Conservation (phyloP, 139 green algal genomes). For the Desmodesmus armatus region DNA sequence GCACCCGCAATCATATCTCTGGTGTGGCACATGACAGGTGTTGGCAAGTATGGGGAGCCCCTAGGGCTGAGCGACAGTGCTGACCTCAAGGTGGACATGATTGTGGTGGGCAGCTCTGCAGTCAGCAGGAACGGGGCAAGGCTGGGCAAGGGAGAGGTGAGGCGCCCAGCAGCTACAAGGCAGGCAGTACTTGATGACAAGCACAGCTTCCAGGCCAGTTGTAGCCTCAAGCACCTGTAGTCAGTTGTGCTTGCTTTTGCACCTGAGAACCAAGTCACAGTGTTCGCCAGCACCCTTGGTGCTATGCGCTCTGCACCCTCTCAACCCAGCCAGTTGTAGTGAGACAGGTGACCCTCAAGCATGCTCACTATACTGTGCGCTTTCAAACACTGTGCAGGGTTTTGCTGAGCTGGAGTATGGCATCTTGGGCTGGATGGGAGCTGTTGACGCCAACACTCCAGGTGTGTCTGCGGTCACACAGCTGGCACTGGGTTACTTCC, state of each 20-base stretch:
- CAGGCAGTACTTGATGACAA: no score
- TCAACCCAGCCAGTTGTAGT: no score
- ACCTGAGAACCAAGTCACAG: no score
- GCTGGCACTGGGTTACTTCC: slow-evolving; percentile 9
- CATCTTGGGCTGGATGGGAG: slow-evolving; percentile 82
- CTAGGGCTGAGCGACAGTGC: slow-evolving; percentile 54
- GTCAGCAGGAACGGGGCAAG: slow-evolving; percentile 62
- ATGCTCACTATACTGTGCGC: no score
- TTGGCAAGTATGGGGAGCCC: slow-evolving; percentile 66
- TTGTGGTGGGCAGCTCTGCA: slow-evolving; percentile 66
- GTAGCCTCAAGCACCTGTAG: no score
- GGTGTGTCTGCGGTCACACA: slow-evolving; percentile 74
- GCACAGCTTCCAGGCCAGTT: no score
- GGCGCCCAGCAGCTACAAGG: no score
- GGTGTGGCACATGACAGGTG: slow-evolving; percentile 1
- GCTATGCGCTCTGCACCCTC: no score
- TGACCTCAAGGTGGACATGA: slow-evolving; percentile 69
- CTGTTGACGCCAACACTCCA: slow-evolving; percentile 76
- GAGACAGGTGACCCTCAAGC: no score
- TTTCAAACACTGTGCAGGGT: slow-evolving; percentile 64
- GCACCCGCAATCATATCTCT: no score
- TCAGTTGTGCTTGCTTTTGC: no score
- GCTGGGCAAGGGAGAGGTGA: slow-evolving; percentile 64
- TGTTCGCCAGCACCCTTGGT: no score
- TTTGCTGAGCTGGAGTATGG: slow-evolving; percentile 90